Evolutionary conservation across 2,329 filamentous ascomycete species (phyloP).

Genomic region (Epicoccum nigrum): DNA sequence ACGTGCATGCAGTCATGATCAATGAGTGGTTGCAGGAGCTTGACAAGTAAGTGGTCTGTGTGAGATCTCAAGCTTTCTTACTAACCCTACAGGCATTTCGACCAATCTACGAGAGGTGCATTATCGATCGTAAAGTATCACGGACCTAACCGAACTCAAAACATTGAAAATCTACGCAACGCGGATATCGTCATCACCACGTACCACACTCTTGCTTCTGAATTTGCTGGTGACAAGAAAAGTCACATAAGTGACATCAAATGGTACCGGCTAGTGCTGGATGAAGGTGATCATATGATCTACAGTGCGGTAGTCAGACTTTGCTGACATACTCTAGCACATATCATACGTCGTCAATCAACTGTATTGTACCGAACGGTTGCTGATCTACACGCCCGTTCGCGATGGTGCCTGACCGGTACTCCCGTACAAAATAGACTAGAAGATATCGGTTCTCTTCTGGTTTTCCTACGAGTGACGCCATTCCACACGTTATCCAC

Average conservation of each 20-base stretch:
- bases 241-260: constrained; percentile 25
- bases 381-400: constrained; percentile 50
- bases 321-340: constrained; percentile 35
- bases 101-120: not conserved
- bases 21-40: constrained; percentile 42
- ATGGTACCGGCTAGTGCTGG: constrained; percentile 40
- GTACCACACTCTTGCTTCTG: constrained; percentile 36
- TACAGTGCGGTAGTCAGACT: no score
- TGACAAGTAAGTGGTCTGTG: constrained; percentile 40
- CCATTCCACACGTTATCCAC: constrained; percentile 51
- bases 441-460: constrained; percentile 59
- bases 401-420: constrained; percentile 52
- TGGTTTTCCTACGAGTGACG: constrained; percentile 55
- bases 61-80: not conserved
- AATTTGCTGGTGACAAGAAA: constrained; percentile 3
- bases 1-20: constrained; percentile 31
- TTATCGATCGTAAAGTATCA: constrained; percentile 35
- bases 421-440: constrained; percentile 61
- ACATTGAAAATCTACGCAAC: constrained; percentile 15
- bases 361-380: constrained; percentile 55
- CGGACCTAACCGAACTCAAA: constrained; percentile 21
- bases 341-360: constrained; percentile 57
- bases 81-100: constrained; percentile 30
- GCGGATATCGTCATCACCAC: constrained; percentile 40
- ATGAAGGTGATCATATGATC: constrained; percentile 36